Evolutionary conservation across 116 monocot species (phyloP).

Genomic region (Trichopus zeylanicus): DNA sequence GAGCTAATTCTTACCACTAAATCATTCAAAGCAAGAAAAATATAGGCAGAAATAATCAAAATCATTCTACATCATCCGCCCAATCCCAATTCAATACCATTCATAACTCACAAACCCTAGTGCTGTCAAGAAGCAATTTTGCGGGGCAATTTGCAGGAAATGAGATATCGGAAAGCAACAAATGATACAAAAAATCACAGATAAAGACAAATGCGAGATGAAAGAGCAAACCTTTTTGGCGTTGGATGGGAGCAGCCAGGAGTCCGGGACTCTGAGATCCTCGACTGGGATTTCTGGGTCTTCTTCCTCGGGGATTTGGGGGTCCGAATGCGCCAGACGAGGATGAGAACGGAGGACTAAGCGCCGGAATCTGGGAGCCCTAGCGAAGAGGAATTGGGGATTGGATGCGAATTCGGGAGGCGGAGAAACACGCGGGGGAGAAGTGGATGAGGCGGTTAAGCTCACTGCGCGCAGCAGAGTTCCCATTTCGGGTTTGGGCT

Average conservation of each 20-base stretch:
- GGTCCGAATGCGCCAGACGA: background rate
- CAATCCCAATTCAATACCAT: too few relatives aligned
- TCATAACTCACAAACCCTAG: too few relatives aligned
- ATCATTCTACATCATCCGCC: too few relatives aligned
- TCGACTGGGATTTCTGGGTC: constrained; percentile 13
- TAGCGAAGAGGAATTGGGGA: background rate
- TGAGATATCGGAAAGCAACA: background rate
- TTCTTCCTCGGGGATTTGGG: background rate
- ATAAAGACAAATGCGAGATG: background rate
- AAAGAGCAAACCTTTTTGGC: constrained; percentile 21
- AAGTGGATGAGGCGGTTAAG: background rate
- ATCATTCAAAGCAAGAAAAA: too few relatives aligned
- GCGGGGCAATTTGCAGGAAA: background rate
- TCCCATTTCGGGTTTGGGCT: background rate
- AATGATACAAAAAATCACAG: background rate
- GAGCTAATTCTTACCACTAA: too few relatives aligned
- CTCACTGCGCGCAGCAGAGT: background rate
- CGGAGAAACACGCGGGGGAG: background rate
- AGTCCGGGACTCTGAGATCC: constrained; percentile 33
- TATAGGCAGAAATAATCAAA: too few relatives aligned
- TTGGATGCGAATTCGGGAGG: background rate
- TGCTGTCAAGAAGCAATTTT: too few relatives aligned
- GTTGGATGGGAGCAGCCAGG: constrained; percentile 32
- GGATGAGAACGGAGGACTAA: background rate
- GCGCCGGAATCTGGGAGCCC: background rate